These are phyloP conservation scores for Termitomyces sp. DNA, from an alignment of 768 basidiomycete species.

Conservation along the genomic window DNA sequence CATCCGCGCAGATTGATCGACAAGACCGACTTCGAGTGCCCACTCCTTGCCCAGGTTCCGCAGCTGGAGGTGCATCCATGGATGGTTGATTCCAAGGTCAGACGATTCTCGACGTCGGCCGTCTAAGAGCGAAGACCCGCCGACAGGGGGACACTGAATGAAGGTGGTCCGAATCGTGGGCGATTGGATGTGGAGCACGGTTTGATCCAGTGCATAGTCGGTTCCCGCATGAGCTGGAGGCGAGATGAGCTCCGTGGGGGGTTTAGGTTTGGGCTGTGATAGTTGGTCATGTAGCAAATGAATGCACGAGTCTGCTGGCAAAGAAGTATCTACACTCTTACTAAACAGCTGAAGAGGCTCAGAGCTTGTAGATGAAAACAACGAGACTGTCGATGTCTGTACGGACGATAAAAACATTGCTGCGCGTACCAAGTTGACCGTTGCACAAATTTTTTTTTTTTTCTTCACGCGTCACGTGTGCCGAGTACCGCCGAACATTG, in stretches of 20 bases:
- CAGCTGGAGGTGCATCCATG: constrained; percentile 74
- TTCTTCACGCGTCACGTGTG: neutral
- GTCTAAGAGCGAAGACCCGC: constrained; percentile 4
- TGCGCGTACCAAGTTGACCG: no score
- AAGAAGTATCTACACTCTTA: constrained; percentile 35
- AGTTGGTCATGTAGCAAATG: constrained; percentile 56
- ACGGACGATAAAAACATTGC: constrained; percentile 52
- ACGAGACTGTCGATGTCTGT: constrained; percentile 59
- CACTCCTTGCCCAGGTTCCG: constrained; percentile 63
- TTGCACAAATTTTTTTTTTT: no score
- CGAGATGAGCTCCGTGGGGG: constrained; percentile 41
- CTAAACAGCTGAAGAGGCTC: constrained; percentile 57
- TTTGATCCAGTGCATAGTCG: constrained; percentile 46
- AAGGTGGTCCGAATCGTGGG: constrained; percentile 65
- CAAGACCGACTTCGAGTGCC: constrained; percentile 72
- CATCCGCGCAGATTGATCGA: constrained; percentile 52
- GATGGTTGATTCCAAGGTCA: constrained; percentile 56
- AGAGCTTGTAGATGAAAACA: constrained; percentile 70
- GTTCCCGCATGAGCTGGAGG: constrained; percentile 23
- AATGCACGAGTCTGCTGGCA: constrained; percentile 59
- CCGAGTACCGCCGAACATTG: neutral
- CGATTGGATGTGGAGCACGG: constrained; percentile 75
- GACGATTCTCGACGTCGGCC: constrained; percentile 9
- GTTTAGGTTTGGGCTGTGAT: constrained; percentile 42
- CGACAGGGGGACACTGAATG: constrained; percentile 51